Base-by-base conservation (phyloP, 2,329 filamentous ascomycete genomes). In the Fusarium algeriense region DNA sequence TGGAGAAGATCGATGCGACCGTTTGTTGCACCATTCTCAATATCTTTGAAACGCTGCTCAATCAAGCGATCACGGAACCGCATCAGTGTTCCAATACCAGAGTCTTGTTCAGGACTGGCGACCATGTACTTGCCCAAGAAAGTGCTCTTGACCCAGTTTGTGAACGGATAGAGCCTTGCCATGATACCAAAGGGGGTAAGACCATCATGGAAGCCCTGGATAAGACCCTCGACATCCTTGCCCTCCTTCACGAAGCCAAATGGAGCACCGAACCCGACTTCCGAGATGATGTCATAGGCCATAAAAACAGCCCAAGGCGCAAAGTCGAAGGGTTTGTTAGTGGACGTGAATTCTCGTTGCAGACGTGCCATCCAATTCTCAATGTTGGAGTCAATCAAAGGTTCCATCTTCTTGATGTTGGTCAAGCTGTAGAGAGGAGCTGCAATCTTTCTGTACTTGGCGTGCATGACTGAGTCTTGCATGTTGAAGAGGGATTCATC, bases 371-470 rank as follows among this genome's bases (percentile, higher is more conserved):
- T 79, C 88, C 87, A 90, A n/a, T 82, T 77, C 5, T 75, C 61
- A 49, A 89, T 87, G 13, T 84, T 80, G 4, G 75, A 68, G 64
- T 90, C 87, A 5, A 90, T 80, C 34, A 89, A 70, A 1, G 86
- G 85, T 75, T 90, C 88, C 85, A 88, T 89, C 69, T 84, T 86
- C 77, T 86, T 87, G 70, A 90, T 84, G 70, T 87, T 89, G 46
- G 79, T 83, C 73, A 89, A 87, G 57, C 82, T 85, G 73, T 89
- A 90, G 4, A 86, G 84, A 2, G 83, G 81, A 2, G 87, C 88
- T 28, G 86, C 83, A 26, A 87, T 82, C 77, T 88, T 89, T 20
- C 88, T 81, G 70, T 85, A 86, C 4, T 81, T 79, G 6, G 86
- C 81, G 74, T 90, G 88, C 7, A 80, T 78, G 57, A 81, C 81